These are phyloP conservation scores for Paraphaeosphaeria sporulosa DNA, from an alignment of 2,329 filamentous ascomycete genomes.

Conservation along the genomic window DNA sequence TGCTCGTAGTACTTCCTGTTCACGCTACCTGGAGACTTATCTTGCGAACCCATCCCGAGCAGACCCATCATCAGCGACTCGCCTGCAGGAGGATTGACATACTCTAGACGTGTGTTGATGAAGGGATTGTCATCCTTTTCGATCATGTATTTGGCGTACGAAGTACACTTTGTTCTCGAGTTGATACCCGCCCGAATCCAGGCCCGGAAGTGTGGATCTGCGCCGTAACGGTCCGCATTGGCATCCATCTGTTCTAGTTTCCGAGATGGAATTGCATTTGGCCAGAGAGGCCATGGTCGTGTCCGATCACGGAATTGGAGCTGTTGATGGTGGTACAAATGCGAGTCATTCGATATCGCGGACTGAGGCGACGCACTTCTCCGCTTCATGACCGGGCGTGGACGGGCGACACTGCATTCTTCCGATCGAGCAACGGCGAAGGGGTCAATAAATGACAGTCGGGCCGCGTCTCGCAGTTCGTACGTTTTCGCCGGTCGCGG, in stretches of 20 bases:
- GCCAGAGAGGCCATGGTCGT: conserved; percentile 31
- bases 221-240: conserved; percentile 30
- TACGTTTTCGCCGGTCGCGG: not conserved
- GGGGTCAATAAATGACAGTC: conserved; percentile 29
- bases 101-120: conserved; percentile 31
- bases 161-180: conserved; percentile 27
- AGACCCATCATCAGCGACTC: conserved; percentile 11
- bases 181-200: conserved; percentile 36
- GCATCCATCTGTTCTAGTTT: conserved; percentile 28
- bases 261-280: conserved; percentile 32
- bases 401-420: conserved; percentile 14
- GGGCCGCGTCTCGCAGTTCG: not conserved
- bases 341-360: not conserved
- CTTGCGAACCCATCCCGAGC: conserved; percentile 20
- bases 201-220: conserved; percentile 35
- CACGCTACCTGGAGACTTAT: conserved; percentile 18
- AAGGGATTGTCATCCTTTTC: conserved; percentile 33
- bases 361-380: conserved; percentile 16
- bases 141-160: conserved; percentile 36
- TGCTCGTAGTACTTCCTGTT: conserved; percentile 35
- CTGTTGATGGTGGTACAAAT: conserved; percentile 23
- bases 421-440: conserved; percentile 17
- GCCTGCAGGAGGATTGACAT: conserved; percentile 17
- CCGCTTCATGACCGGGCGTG: conserved; percentile 16
- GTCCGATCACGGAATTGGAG: conserved; percentile 25